Conservation (phyloP, 2,329 filamentous ascomycete species). For the Atkinsonella hypoxylon region DNA sequence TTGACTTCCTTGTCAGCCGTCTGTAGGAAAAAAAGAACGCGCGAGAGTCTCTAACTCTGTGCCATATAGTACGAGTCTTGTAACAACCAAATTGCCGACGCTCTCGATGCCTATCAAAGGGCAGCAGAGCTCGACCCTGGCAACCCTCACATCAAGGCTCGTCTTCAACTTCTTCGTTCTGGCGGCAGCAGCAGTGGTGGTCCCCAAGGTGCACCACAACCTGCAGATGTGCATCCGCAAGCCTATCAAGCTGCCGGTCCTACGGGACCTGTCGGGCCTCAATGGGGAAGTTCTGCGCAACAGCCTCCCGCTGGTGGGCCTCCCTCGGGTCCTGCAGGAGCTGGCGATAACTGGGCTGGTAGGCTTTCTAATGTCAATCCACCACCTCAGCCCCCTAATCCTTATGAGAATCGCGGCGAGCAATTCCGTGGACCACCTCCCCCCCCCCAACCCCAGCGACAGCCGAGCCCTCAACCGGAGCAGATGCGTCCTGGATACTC, state of each 20-base stretch:
- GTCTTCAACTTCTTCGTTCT: slow-evolving; percentile 77
- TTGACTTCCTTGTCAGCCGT: background rate
- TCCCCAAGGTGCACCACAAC: slow-evolving; percentile 69
- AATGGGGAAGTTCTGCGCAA: slow-evolving; percentile 73
- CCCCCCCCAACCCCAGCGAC: slow-evolving; percentile 54
- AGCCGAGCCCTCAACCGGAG: slow-evolving; percentile 66
- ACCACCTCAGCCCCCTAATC: slow-evolving; percentile 64
- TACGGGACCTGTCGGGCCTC: slow-evolving; percentile 70
- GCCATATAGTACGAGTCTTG: slow-evolving; percentile 77
- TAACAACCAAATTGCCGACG: slow-evolving; percentile 96
- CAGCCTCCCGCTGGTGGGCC: slow-evolving; percentile 39
- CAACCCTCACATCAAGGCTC: slow-evolving; percentile 93
- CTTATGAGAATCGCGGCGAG: slow-evolving; percentile 64
- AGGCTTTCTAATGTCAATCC: slow-evolving; percentile 70
- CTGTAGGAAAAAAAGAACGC: no score
- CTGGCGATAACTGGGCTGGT: slow-evolving; percentile 44
- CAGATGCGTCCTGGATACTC: slow-evolving; percentile 51
- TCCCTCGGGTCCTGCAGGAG: slow-evolving; percentile 48
- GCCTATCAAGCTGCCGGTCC: slow-evolving; percentile 79
- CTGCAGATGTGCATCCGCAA: slow-evolving; percentile 91
- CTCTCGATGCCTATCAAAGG: slow-evolving; percentile 86
- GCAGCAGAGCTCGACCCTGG: slow-evolving; percentile 86
- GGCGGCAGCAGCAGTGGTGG: slow-evolving; percentile 62
- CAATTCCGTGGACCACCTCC: slow-evolving; percentile 52
- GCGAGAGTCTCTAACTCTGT: slow-evolving; percentile 19